A percentile compares a stretch with the other conserved stretches of the same genome.
These are phyloP conservation scores for Malbranchea zuffiana DNA, from an alignment of 2,329 filamentous ascomycete genomes.

Conservation along the genomic window DNA sequence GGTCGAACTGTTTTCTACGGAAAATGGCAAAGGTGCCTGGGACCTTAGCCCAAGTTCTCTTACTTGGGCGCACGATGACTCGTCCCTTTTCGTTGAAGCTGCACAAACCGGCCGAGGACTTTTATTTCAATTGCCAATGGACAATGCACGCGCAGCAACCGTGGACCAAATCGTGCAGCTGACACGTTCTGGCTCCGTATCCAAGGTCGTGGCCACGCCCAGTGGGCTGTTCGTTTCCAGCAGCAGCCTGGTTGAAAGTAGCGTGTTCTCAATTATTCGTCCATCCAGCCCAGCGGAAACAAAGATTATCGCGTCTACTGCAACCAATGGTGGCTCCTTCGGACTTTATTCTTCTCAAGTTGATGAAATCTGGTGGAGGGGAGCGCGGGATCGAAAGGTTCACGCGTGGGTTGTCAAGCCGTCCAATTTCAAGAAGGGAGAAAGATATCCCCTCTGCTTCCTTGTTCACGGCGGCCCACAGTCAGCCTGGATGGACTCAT, in stretches of 20 bases:
- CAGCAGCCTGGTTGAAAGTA: slow-evolving; percentile 37
- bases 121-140: slow-evolving; percentile 32
- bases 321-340: slow-evolving; percentile 28
- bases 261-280: slow-evolving; percentile 34
- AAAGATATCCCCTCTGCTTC: slow-evolving; percentile 45
- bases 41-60: slow-evolving; percentile 32
- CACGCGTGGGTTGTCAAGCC: slow-evolving; percentile 40
- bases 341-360: slow-evolving; percentile 34
- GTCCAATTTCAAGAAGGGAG: slow-evolving; percentile 33
- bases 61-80: slow-evolving; percentile 34
- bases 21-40: slow-evolving; percentile 33
- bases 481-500: slow-evolving; percentile 43
- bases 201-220: slow-evolving; percentile 28
- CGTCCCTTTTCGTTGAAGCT: slow-evolving; percentile 31
- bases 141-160: slow-evolving; percentile 21
- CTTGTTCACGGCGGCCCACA: slow-evolving; percentile 46
- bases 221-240: slow-evolving; percentile 33
- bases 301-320: slow-evolving; percentile 30
- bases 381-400: slow-evolving; percentile 34
- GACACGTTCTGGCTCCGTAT: slow-evolving; percentile 33
- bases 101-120: slow-evolving; percentile 34
- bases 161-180: slow-evolving; percentile 28
- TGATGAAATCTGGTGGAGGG: slow-evolving; percentile 37
- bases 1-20: slow-evolving; percentile 29
- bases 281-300: slow-evolving; percentile 22